Conservation (phyloP, 768 basidiomycete genomes). For the Candolleomyces efflorescens region DNA sequence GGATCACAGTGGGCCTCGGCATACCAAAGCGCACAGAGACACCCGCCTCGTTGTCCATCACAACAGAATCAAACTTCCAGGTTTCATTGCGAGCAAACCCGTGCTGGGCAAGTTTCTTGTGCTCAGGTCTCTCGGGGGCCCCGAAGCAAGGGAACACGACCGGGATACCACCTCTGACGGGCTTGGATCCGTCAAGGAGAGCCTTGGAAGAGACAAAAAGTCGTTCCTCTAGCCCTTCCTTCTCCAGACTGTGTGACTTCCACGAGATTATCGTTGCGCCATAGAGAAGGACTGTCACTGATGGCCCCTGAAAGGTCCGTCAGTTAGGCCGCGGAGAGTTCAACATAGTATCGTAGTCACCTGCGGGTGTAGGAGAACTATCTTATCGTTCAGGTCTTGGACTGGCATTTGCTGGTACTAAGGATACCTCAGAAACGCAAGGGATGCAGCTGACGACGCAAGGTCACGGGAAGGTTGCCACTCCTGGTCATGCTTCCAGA, state of each 20-base stretch:
- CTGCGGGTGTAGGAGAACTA: conserved; percentile 61
- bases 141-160: conserved; percentile 89
- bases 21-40: conserved; percentile 79
- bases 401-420: conserved; percentile 46
- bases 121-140: conserved; percentile 69
- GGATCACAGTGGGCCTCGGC: conserved; percentile 15
- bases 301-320: conserved; percentile 51
- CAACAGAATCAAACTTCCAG: conserved; percentile 66
- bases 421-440: neutral
- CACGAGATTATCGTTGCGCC: conserved; percentile 89
- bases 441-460: neutral
- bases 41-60: conserved; percentile 63
- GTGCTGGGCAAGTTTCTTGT: conserved; percentile 73
- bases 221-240: conserved; percentile 49
- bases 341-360: conserved; percentile 35
- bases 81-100: conserved; percentile 81
- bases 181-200: conserved; percentile 73
- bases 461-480: neutral
- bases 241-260: conserved; percentile 47
- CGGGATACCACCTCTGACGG: conserved; percentile 55
- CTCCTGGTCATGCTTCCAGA: no score
- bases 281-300: conserved; percentile 63
- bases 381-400: conserved; percentile 35
- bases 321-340: no score
- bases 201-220: conserved; percentile 84